These are phyloP conservation scores for Tolypocladium pustulatum DNA, from an alignment of 2,329 filamentous ascomycete genomes.

Conservation along the genomic window DNA sequence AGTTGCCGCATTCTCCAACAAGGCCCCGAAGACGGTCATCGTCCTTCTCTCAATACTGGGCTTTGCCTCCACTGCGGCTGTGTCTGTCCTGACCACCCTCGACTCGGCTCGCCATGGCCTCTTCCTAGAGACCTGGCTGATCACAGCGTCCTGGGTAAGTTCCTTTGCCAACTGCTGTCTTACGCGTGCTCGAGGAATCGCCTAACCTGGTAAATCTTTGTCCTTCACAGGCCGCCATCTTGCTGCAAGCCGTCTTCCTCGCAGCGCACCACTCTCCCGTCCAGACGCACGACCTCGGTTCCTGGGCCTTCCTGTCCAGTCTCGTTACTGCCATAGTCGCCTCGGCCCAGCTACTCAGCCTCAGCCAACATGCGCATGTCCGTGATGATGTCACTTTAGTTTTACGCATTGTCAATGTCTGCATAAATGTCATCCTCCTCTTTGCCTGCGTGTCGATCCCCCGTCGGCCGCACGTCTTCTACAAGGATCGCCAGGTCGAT, in stretches of 20 bases:
- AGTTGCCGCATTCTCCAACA: constrained; percentile 50
- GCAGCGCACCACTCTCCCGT: constrained; percentile 39
- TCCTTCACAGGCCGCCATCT: constrained; percentile 32
- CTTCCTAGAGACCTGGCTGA: constrained; percentile 48
- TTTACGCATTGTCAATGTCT: constrained; percentile 34
- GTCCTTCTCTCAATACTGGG: constrained; percentile 43
- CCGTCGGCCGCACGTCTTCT: constrained; percentile 57
- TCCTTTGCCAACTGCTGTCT: background rate
- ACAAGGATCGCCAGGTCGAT: constrained; percentile 50
- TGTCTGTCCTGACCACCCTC: constrained; percentile 42
- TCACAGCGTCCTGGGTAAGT: constrained; percentile 53
- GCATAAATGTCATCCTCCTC: constrained; percentile 30
- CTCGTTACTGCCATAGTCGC: constrained; percentile 31
- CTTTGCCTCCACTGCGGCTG: constrained; percentile 42
- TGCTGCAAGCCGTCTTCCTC: constrained; percentile 40
- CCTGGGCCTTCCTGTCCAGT: constrained; percentile 38
- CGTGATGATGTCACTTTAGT: constrained; percentile 31
- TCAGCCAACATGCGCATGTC: constrained; percentile 18
- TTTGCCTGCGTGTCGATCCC: constrained; percentile 46
- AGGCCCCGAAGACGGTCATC: constrained; percentile 43
- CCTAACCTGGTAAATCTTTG: background rate
- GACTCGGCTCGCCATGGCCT: constrained; percentile 22
- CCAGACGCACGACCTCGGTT: constrained; percentile 41
- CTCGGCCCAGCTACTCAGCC: constrained; percentile 31
- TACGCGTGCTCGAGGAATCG: background rate